Evolutionary conservation across 257 asterid genomes (phyloP), one percentile per base, ranked within the genome.

Genomic region (Agastache rugosa): DNA sequence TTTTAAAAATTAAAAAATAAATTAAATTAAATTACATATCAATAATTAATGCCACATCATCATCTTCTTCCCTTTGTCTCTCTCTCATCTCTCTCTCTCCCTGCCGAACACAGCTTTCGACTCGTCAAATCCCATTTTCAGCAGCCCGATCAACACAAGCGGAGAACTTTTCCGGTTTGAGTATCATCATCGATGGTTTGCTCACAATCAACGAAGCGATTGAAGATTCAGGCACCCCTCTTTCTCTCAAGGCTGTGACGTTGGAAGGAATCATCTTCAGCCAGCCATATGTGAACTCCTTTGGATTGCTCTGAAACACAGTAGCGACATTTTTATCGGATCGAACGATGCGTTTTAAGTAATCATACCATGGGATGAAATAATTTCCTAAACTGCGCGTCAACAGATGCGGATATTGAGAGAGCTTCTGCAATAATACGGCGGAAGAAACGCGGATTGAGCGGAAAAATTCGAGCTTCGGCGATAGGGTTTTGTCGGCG

Each of bases 391-490:
- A 8, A n/a, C 83, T 72, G 3, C 77, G 72, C 15, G 20, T 27
- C 20, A 82, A 25, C 16, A 68, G 29, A 16, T 2, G 12, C 3
- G 79, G 79, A 5, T 44, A 12, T 1, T 9, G 0, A 6, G 70
- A 56, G 8, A 75, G 51, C 4, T 47, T 58, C 68, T 6, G 55
- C n/a, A n/a, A n/a, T n/a, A n/a, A n/a, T n/a, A n/a, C n/a, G n/a
- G n/a, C 9, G 69, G 8, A 16, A 17, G 78, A 67, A 45, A 79
- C 55, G 27, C 86, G 84, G 11, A 75, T 67, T 8, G 82, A 79
- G 37, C 29, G 50, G 72, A 75, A 68, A 39, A 82, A 82, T 1
- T 79, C 73, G 67, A 82, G 65, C 37, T 82, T 82, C 7, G 86
- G 86, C 72, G 67, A 34, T 0, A 82, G 75, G 37, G 41, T 79